Evolutionary conservation across 2,329 filamentous ascomycete species (phyloP), one percentile per base, ranked within the genome.

Genomic region (Scytalidium sp.): DNA sequence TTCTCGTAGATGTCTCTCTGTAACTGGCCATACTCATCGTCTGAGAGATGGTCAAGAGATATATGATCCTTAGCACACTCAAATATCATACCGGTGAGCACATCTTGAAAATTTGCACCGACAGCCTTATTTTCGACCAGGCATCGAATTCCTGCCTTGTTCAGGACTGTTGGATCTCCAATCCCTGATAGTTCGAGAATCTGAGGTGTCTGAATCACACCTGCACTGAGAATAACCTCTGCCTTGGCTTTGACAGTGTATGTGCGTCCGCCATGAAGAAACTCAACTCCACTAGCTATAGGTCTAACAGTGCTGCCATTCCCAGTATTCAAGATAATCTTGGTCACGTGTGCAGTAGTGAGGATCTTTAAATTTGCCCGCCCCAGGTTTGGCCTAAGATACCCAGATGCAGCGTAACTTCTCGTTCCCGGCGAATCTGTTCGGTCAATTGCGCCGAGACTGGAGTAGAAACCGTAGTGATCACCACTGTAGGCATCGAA

Each of bases 261-360:
- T 2, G 47, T 40, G 13, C 47, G 49, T 2, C 52, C 52, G 20
- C 53, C 45, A 8, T 41, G 32, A 19, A 45, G 36, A 8, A 64
- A 46, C 45, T 64, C 55, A 17, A 64, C 58, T 8, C 58, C 60
- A 17, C 46, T 46, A 2, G 53, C 51, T n/a, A n/a, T n/a, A n/a
- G n/a, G n/a, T n/a, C n/a, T n/a, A n/a, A n/a, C n/a, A 22, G 55
- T 52, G 3, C 47, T 50, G n/a, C 27, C 17, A 3, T 45, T 45
- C 8, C 17, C 29, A 4, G 19, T 15, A 8, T 43, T 32, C 3
- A 57, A 11, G 59, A 91, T 85, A 64, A 96, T 72, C 67, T 84
- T 87, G 64, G 82, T 87, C 53, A 94, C 90, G 82, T 89, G 92
- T 15, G 90, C 87, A 63, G 94, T 85, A 63, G 89, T 94, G 51